Conservation (phyloP, 2,329 filamentous ascomycete species). For the Scopulariopsis brevicaulis region DNA sequence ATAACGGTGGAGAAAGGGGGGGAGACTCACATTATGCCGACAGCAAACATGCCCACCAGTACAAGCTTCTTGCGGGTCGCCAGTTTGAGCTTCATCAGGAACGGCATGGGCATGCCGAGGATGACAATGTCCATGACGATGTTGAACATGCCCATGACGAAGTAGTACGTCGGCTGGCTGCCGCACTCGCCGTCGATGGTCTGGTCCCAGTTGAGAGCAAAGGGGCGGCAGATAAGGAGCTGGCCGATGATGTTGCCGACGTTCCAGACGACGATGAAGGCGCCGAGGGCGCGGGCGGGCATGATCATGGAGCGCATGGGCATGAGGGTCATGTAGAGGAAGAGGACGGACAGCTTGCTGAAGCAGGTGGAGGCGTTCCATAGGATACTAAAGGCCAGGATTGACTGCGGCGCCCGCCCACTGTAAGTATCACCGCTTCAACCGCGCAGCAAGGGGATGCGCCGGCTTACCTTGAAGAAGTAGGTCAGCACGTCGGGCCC, state of each 20-base stretch:
- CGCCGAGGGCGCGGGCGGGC: neutral
- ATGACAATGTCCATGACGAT: conserved; percentile 19
- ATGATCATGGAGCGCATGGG: neutral
- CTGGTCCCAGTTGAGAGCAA: conserved; percentile 22
- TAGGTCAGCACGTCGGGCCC: conserved; percentile 2
- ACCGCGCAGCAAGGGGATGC: neutral
- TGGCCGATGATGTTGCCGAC: conserved; percentile 1
- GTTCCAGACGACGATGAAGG: conserved; percentile 1
- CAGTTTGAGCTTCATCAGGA: conserved; percentile 17
- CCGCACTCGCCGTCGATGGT: conserved; percentile 18
- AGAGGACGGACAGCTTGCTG: conserved; percentile 3
- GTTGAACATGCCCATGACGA: conserved; percentile 18
- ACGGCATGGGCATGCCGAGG: conserved; percentile 18
- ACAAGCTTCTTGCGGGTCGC: conserved; percentile 16
- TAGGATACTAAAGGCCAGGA: conserved; percentile 2
- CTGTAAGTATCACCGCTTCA: neutral
- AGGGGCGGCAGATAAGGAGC: conserved; percentile 21
- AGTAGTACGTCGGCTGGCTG: conserved; percentile 11
- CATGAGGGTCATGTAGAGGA: conserved; percentile 1
- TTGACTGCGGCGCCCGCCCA: neutral
- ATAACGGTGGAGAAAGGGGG: neutral
- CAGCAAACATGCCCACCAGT: conserved; percentile 16
- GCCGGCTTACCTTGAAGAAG: conserved; percentile 6
- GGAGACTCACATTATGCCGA: conserved; percentile 20
- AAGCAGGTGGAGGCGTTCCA: conserved; percentile 2